Conservation (phyloP, 202 grass and related monocot species). For the Musa balbisiana region DNA sequence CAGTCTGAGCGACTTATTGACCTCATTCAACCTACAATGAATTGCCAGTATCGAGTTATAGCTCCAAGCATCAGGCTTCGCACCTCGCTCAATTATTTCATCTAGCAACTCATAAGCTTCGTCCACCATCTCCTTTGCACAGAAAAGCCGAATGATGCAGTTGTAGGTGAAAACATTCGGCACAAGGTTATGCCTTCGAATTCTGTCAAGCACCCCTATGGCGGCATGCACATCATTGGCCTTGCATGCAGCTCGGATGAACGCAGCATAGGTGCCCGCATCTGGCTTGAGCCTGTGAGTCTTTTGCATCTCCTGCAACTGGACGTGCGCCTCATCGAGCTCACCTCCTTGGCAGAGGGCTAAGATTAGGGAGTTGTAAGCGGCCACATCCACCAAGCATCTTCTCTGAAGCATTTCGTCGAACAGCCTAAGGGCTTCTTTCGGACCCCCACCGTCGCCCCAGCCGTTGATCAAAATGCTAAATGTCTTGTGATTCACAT, state of each 20-base stretch:
- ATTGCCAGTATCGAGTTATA: constrained; percentile 61
- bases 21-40: constrained; percentile 72
- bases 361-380: constrained; percentile 53
- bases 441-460: constrained; percentile 35
- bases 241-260: not conserved
- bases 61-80: constrained; percentile 69
- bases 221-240: not conserved
- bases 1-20: constrained; percentile 58
- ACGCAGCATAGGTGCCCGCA: constrained; percentile 55
- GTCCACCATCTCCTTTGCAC: constrained; percentile 45
- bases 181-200: constrained; percentile 39
- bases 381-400: constrained; percentile 14
- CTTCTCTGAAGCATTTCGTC: constrained; percentile 22
- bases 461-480: constrained; percentile 74
- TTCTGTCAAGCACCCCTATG: constrained; percentile 3
- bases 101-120: constrained; percentile 74
- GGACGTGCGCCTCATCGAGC: not conserved
- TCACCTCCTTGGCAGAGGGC: constrained; percentile 35
- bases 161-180: constrained; percentile 86
- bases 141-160: constrained; percentile 52
- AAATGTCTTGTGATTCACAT: constrained; percentile 45
- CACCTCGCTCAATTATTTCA: constrained; percentile 44
- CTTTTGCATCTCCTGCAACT: constrained; percentile 47
- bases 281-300: constrained; percentile 35
- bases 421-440: constrained; percentile 43